Percentiles rank a stretch among this genome's conserved stretches.
phyloP scores from a whole-genome alignment of 805 yeast genomes.

The Myxozyma lipomycoides region DNA sequence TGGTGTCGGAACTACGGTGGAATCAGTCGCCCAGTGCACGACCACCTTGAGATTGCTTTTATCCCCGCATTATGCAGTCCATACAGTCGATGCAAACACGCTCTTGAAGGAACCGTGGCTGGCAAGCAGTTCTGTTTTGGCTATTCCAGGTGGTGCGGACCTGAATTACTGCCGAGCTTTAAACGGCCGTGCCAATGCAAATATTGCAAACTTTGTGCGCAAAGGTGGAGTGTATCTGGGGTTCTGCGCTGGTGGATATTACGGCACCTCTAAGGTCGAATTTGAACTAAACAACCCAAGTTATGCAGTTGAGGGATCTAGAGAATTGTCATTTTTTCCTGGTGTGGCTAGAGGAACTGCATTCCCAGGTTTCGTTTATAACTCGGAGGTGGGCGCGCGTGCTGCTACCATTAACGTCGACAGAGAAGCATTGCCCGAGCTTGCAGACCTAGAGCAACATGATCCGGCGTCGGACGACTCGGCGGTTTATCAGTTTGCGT shows the following conservation, averaged over 20 bases:
- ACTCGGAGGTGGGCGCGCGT: conserved; percentile 69
- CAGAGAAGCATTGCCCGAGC: conserved; percentile 19
- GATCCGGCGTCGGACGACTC: conserved; percentile 4
- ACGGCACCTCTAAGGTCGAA: conserved; percentile 67
- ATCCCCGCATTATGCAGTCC: conserved; percentile 86
- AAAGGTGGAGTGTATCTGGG: conserved; percentile 83
- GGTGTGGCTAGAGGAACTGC: conserved; percentile 83
- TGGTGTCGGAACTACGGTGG: conserved; percentile 81
- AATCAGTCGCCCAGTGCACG: conserved; percentile 77
- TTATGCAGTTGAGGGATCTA: conserved; percentile 62
- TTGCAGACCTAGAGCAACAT: background rate
- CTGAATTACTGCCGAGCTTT: conserved; percentile 73
- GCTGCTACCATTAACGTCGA: conserved; percentile 46
- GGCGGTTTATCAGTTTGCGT: conserved; percentile 19
- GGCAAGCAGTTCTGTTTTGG: conserved; percentile 68
- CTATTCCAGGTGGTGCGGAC: conserved; percentile 97
- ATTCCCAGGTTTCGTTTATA: conserved; percentile 73
- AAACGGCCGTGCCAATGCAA: conserved; percentile 62
- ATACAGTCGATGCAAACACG: conserved; percentile 59
- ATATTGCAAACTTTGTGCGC: conserved; percentile 60
- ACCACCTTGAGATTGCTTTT: conserved; percentile 69
- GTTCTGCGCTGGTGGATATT: conserved; percentile 95
- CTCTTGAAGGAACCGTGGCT: conserved; percentile 85
- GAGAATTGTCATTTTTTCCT: conserved; percentile 79
- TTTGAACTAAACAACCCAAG: conserved; percentile 82